These are phyloP conservation scores for Globisporangium sylvaticum DNA, from an alignment of 352 stramenopile species.

Conservation along the genomic window DNA sequence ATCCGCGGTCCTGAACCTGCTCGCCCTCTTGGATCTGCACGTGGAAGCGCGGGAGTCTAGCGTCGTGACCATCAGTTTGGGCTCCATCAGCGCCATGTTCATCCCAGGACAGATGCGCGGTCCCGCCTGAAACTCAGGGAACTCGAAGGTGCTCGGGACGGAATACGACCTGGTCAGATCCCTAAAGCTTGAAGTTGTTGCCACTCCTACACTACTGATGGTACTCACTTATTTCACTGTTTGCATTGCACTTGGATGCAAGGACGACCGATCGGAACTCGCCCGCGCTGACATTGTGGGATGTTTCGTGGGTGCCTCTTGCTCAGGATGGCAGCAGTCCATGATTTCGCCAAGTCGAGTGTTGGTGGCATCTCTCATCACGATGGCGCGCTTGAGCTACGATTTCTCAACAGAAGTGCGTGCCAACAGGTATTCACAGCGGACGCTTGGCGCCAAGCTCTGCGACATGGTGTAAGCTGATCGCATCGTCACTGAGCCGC, in stretches of 20 bases:
- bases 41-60: no score
- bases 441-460: neutral
- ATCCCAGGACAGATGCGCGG: no score
- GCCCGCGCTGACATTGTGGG: neutral
- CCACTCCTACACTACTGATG: slow-evolving; percentile 40
- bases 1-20: no score
- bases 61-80: no score
- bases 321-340: neutral
- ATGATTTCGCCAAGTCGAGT: neutral
- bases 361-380: neutral
- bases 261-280: neutral
- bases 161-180: slow-evolving; percentile 18
- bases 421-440: neutral
- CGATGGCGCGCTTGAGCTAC: neutral
- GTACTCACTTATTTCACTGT: slow-evolving; percentile 23
- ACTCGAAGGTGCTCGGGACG: neutral
- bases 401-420: neutral
- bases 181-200: slow-evolving; percentile 4
- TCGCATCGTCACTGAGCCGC: neutral
- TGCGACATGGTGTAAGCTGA: neutral
- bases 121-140: no score
- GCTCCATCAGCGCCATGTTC: no score
- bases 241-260: neutral
- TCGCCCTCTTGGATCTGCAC: no score
- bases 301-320: neutral